Conservation (phyloP, 345 rosid genomes). For the Arabidopsis thaliana region DNA sequence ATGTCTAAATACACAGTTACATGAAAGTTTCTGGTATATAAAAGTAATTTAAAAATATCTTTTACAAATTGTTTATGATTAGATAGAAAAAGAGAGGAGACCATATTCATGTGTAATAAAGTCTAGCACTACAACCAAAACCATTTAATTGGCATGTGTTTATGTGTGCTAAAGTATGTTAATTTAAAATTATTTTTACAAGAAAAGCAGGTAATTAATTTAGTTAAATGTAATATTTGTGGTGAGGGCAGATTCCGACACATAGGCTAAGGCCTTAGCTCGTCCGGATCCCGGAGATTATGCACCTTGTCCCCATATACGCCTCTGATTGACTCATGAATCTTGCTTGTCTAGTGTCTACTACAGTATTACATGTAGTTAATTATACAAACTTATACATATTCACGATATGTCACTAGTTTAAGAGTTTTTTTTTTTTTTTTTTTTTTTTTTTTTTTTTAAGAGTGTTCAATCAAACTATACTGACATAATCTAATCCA, state of each 20-base stretch:
- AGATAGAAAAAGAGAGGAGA: neutral
- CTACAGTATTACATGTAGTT: neutral
- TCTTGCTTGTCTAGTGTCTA: neutral
- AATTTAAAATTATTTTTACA: neutral
- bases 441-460: neutral
- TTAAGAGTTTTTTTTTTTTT: neutral
- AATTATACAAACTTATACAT: neutral
- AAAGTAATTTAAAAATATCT: neutral
- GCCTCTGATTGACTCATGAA: conserved; percentile 5
- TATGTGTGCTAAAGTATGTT: neutral
- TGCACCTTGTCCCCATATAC: conserved; percentile 32
- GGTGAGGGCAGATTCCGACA: conserved; percentile 7
- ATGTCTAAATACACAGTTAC: neutral
- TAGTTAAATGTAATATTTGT: neutral
- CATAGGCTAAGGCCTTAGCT: conserved; percentile 21
- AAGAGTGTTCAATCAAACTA: neutral
- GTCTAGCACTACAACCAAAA: neutral
- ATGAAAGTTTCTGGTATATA: neutral
- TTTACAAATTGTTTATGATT: neutral
- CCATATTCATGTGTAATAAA: neutral
- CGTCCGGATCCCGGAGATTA: conserved; percentile 35
- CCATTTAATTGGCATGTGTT: neutral
- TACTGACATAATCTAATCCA: neutral
- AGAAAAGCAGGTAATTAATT: neutral
- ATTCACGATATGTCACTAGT: neutral